phyloP scores from a whole-genome alignment of 495 filamentous ascomycete species.

The Penicillium salamii region DNA sequence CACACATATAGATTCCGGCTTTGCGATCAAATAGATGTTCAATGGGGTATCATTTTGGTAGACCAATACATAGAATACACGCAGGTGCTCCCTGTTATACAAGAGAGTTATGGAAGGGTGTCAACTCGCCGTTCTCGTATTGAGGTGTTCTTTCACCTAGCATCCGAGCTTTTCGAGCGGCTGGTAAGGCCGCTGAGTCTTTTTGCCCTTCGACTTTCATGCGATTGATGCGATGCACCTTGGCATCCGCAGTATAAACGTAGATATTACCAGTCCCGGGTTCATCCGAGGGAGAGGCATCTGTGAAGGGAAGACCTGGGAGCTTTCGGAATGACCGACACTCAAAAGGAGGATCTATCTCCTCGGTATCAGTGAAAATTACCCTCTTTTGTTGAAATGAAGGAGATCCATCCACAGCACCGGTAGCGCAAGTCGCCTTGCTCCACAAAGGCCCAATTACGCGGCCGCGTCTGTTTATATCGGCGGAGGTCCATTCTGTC shows the following conservation, averaged over 20 bases:
- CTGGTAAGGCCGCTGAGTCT: conserved; percentile 34
- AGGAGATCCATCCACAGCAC: conserved; percentile 9
- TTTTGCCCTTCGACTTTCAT: conserved; percentile 47
- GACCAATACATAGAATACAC: conserved; percentile 9
- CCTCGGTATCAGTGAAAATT: conserved; percentile 39
- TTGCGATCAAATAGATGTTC: conserved; percentile 22
- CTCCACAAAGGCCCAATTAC: conserved; percentile 57
- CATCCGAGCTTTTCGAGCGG: conserved; percentile 44
- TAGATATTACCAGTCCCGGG: conserved; percentile 32
- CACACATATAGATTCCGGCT: conserved; percentile 34
- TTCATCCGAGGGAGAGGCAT: conserved; percentile 25
- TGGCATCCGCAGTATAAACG: conserved; percentile 37
- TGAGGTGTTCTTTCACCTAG: conserved; percentile 31
- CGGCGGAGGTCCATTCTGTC: conserved; percentile 43
- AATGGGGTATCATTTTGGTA: conserved; percentile 21
- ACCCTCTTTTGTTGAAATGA: conserved; percentile 35
- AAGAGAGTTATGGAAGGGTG: conserved; percentile 40
- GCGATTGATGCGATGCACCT: conserved; percentile 33
- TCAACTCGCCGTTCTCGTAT: conserved; percentile 26
- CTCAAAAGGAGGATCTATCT: conserved; percentile 27
- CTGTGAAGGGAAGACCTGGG: conserved; percentile 41
- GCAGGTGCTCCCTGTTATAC: conserved; percentile 11
- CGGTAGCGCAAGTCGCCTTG: conserved; percentile 29
- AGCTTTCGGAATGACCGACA: conserved; percentile 26
- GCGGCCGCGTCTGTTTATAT: conserved; percentile 47